Evolutionary conservation across 192 early-diverging fungal species (phyloP), one percentile per base, ranked within the genome.

Genomic region (Umbelopsis isabellina): DNA sequence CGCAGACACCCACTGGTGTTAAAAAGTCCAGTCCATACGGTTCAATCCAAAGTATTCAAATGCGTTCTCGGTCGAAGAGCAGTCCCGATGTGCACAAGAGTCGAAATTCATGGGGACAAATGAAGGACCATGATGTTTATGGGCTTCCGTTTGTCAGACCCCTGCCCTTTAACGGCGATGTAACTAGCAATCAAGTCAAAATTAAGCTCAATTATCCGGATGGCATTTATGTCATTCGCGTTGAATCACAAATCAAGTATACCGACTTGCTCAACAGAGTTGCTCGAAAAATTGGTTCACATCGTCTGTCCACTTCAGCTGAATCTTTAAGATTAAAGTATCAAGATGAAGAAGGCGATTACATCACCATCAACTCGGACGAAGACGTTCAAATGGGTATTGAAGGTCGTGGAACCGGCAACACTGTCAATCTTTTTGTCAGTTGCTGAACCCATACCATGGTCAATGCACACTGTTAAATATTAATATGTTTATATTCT

Each of bases 381-480:
- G 94, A 94, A 58, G 97, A 98, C 75, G 92, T 98, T 16, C 88
- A 85, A 46, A 80, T 96, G 88, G 95, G 94, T 22, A 95, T 98
- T 84, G 95, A 95, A 78, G 83, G 77, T 41, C 21, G 71, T 16
- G 76, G 76, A 49, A 78, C 71, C 15, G 78, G 78, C 5, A 82
- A 66, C 68, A 77, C 82, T 27, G 81, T 87, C 79, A 87, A 85
- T 66, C 71, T 87, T 45, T 85, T 81, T 75, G 82, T 87, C 55
- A 84, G 83, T 52, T 83, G 77, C 72, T 78, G 66, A 22, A 52
- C 23, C 49, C 33, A 7, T 13, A 53, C 10, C 51, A 22, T 25
- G 51, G 51, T 9, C 61, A 33, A n/a, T 44, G 16, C 61, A 7
- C 25, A 16, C 61, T 65, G 15, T 65, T n/a, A 44, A n/a, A 21